Evolutionary conservation across 2,329 filamentous ascomycete genomes (phyloP).

Genomic region (Hymenoscyphus fructigenus): DNA sequence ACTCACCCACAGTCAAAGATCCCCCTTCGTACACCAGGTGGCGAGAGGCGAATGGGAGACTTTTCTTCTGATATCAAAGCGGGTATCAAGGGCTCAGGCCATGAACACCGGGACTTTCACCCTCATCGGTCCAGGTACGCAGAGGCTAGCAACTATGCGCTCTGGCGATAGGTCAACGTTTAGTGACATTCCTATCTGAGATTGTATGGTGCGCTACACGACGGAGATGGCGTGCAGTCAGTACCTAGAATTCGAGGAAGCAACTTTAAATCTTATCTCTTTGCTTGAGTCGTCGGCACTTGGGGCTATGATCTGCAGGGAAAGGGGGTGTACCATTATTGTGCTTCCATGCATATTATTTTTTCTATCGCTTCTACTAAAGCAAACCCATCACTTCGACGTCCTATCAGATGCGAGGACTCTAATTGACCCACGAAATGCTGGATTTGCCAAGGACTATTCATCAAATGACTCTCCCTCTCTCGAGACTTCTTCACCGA

Average conservation of each 20-base stretch:
- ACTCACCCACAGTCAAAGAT: neutral
- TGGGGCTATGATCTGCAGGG: constrained; percentile 17
- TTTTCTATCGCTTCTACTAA: constrained; percentile 16
- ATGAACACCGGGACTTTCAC: neutral
- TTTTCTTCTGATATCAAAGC: neutral
- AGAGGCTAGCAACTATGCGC: neutral
- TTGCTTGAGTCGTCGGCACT: constrained; percentile 17
- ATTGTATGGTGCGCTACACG: constrained; percentile 8
- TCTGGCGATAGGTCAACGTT: constrained; percentile 8
- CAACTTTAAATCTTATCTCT: constrained; percentile 7
- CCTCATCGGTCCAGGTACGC: constrained; percentile 2
- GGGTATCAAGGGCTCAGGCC: neutral
- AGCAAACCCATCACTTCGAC: neutral
- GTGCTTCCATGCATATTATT: constrained; percentile 12
- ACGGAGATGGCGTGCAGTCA: constrained; percentile 17
- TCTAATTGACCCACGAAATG: neutral
- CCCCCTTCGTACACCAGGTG: neutral
- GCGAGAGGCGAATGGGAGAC: neutral
- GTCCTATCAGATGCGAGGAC: constrained; percentile 10
- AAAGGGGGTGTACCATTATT: neutral
- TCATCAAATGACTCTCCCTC: constrained; percentile 11
- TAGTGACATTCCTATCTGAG: constrained; percentile 22
- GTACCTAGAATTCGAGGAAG: constrained; percentile 13
- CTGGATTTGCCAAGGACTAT: constrained; percentile 19
- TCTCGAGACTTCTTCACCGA: constrained; percentile 9